Base-by-base conservation (phyloP, 257 asterid species). In the Thymus quinquecostatus region DNA sequence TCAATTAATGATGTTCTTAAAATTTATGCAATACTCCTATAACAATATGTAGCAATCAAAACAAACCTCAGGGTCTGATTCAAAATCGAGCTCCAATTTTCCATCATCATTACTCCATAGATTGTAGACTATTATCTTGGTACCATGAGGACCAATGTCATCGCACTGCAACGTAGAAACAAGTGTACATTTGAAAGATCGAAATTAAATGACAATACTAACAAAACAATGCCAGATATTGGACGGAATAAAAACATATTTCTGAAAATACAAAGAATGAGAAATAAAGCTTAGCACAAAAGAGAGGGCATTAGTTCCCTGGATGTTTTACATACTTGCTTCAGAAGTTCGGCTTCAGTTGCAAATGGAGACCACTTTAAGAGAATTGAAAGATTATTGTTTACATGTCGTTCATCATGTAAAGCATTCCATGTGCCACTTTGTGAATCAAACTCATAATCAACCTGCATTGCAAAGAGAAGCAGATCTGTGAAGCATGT, bases 341-440 rank as follows among this genome's bases (percentile, higher is more conserved):
- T 82, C 81, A 91, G 75, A 83, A 93, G 91, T 65, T 83, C 92
- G 27, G 83, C 86, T 78, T 87, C 94, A n/a, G 89, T 79, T 14
- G 91, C 53, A 77, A 79, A 79, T 32, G 98, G 98, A 72, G 96
- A 89, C 97, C 98, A 93, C 77, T 69, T 83, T 82, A 87, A 77
- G 77, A 93, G 76, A 76, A 86, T 69, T 29, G 96, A 77, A 43
- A 93, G 92, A 80, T 93, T 93, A 57, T 40, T 79, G 69, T 48
- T 75, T 73, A 80, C 78, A 70, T 83, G 88, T 28, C 81, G 83
- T 70, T 81, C 81, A 68, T 65, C 75, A 69, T 74, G 81, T 60
- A 87, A 81, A 50, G 88, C 51, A 43, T 79, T 78, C 96, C 97
- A 93, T 57, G 78, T 68, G 53, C 86, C 69, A 71, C 79, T 71